Conservation (phyloP, 2,329 filamentous ascomycete species). For the Aureobasidium vineae region DNA sequence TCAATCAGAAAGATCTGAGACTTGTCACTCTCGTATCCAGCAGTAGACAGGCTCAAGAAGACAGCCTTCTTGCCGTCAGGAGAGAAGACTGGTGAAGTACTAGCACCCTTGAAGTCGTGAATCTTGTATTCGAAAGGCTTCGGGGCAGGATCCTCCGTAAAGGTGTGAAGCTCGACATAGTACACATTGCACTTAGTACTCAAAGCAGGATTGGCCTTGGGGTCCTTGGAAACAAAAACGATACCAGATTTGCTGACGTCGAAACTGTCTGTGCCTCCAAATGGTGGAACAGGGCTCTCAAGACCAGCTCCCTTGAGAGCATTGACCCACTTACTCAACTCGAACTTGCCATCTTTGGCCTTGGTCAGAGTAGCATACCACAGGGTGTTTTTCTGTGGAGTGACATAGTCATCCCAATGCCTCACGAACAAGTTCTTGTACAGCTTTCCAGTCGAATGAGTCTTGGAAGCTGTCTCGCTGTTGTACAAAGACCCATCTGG, state of each 20-base stretch:
- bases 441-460: conserved; percentile 48
- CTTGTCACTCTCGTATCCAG: conserved; percentile 80
- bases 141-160: conserved; percentile 54
- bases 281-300: conserved; percentile 70
- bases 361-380: conserved; percentile 65
- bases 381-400: conserved; percentile 66
- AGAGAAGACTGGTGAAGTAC: conserved; percentile 68
- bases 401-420: conserved; percentile 59
- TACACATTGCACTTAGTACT: conserved; percentile 84
- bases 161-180: conserved; percentile 63
- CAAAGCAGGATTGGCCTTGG: conserved; percentile 65
- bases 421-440: conserved; percentile 55
- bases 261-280: conserved; percentile 78
- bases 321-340: conserved; percentile 57
- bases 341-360: conserved; percentile 38
- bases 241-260: conserved; percentile 66
- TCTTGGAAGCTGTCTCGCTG: conserved; percentile 49
- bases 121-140: conserved; percentile 57
- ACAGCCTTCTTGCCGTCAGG: conserved; percentile 67
- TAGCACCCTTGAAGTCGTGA: conserved; percentile 62
- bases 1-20: conserved; percentile 64
- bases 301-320: conserved; percentile 59
- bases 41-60: conserved; percentile 74
- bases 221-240: conserved; percentile 73
- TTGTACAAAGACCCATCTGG: conserved; percentile 64